phyloP scores from a whole-genome alignment of 2,329 filamentous ascomycete genomes.

The Nemania bipapillata region DNA sequence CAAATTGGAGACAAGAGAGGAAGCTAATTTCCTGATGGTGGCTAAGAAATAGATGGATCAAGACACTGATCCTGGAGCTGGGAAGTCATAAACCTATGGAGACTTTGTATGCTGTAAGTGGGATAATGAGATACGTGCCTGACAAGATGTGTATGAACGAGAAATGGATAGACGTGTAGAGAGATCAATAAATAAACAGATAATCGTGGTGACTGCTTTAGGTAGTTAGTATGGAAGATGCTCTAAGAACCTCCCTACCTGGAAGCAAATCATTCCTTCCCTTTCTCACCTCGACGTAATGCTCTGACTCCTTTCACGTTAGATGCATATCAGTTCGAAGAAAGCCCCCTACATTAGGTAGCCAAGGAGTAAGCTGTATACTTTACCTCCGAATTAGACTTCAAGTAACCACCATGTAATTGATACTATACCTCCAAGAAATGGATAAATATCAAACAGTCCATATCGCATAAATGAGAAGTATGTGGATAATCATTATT shows the following conservation, averaged over 20 bases:
- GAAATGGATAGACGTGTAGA: no score
- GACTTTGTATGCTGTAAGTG: not conserved
- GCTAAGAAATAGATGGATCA: not conserved
- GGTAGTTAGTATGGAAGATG: not conserved
- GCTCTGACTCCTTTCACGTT: no score
- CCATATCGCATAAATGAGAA: not conserved
- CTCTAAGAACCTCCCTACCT: not conserved
- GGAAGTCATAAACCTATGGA: not conserved
- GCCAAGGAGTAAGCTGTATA: no score
- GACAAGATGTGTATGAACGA: not conserved
- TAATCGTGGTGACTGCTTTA: not conserved
- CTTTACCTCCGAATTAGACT: no score
- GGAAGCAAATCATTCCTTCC: not conserved
- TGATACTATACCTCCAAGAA: no score
- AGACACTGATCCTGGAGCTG: not conserved
- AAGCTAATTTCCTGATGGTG: not conserved
- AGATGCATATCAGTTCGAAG: no score
- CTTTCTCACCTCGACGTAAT: no score
- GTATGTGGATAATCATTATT: not conserved
- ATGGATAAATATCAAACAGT: not conserved
- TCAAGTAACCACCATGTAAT: no score
- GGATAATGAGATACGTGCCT: not conserved
- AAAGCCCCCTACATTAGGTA: no score
- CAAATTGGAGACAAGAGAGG: not conserved
- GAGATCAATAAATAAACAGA: no score